Percentiles rank a stretch among this genome's conserved stretches.
Conservation (phyloP, 2,329 filamentous ascomycete species). For the Parastagonospora avenae region DNA sequence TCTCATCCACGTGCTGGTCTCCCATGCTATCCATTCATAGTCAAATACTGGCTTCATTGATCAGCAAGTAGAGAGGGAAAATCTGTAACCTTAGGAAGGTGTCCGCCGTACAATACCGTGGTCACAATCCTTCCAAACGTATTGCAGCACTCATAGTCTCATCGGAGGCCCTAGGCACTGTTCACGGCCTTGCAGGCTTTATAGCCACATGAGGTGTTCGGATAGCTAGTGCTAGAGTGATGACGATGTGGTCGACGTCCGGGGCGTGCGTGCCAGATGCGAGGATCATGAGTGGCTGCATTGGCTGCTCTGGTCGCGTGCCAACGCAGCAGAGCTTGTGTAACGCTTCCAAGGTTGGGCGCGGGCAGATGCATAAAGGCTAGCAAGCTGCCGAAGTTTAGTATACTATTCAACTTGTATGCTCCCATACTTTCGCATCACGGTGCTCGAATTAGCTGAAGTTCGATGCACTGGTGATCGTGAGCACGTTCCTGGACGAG, state of each 20-base stretch:
- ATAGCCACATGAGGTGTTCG: no score
- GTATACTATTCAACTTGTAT: neutral
- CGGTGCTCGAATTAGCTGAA: no score
- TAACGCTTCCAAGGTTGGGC: constrained; percentile 12
- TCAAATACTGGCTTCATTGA: no score
- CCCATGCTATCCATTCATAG: no score
- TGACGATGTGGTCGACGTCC: neutral
- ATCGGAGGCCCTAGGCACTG: neutral
- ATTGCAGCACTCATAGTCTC: neutral
- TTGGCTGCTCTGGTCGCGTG: constrained; percentile 35
- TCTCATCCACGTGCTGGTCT: no score
- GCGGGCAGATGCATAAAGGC: constrained; percentile 13
- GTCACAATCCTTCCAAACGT: no score
- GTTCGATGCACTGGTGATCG: no score
- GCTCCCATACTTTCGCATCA: neutral
- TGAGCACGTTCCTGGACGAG: no score
- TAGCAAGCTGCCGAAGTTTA: neutral
- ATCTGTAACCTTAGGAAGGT: no score
- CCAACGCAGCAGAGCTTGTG: constrained; percentile 32
- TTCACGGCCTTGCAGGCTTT: no score
- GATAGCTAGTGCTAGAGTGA: neutral
- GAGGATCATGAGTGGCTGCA: constrained; percentile 34
- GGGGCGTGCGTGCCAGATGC: constrained; percentile 33
- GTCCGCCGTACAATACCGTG: no score
- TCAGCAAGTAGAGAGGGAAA: no score